Percentiles rank a stretch among this genome's conserved stretches.
Evolutionary conservation across 208 protist genomes (phyloP).

Genomic region (Vickermania ingenoplastis): DNA sequence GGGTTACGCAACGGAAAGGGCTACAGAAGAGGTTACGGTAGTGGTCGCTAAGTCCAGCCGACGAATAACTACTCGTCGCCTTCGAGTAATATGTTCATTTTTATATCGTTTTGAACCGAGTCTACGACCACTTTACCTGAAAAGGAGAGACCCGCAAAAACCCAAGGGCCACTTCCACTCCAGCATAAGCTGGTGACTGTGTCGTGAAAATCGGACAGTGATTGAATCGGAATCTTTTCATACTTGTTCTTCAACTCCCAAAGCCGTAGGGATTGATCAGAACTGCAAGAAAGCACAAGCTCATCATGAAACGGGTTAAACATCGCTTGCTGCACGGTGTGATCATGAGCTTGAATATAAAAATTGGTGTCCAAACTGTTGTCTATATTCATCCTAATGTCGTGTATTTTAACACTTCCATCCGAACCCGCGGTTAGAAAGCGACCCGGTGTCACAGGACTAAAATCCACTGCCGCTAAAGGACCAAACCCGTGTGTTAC

Average conservation of each 20-base stretch:
- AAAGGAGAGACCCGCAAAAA: slow-evolving; percentile 80
- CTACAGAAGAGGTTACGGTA: no score
- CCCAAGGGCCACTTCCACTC: slow-evolving; percentile 72
- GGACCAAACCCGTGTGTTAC: slow-evolving; percentile 45
- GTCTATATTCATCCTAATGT: slow-evolving; percentile 32
- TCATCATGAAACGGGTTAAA: slow-evolving; percentile 83
- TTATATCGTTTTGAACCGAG: slow-evolving; percentile 68
- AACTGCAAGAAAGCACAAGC: slow-evolving; percentile 57
- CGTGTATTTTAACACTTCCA: slow-evolving; percentile 57
- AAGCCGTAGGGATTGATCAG: slow-evolving; percentile 70
- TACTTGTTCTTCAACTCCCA: slow-evolving; percentile 51
- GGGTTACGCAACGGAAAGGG: no score
- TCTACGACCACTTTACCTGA: slow-evolving; percentile 80
- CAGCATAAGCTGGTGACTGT: slow-evolving; percentile 66
- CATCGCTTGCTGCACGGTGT: slow-evolving; percentile 39
- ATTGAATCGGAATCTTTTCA: slow-evolving; percentile 26
- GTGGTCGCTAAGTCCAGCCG: no score
- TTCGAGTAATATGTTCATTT: slow-evolving; percentile 74
- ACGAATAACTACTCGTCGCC: slow-evolving; percentile 32
- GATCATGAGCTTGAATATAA: slow-evolving; percentile 54
- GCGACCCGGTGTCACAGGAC: slow-evolving; percentile 34
- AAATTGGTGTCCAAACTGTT: slow-evolving; percentile 3
- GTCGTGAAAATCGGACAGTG: slow-evolving; percentile 61
- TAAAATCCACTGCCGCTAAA: slow-evolving; percentile 56
- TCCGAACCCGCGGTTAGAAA: slow-evolving; percentile 64